A percentile compares a stretch with the other conserved stretches of the same genome.
Conservation (phyloP, 225 moss, liverwort and hornwort genomes). For the Rhytidiadelphus loreus region DNA sequence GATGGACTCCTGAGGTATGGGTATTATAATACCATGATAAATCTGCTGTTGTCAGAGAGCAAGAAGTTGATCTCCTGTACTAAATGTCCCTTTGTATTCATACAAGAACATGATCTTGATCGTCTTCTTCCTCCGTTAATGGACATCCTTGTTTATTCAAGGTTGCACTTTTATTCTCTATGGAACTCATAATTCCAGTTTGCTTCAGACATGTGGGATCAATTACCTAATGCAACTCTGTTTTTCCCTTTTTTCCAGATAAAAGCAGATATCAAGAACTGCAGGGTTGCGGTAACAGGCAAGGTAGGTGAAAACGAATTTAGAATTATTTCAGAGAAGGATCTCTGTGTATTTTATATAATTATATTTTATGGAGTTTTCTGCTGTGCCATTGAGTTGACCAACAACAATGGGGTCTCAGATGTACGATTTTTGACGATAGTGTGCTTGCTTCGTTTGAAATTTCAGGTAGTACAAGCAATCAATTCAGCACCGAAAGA, state of each 20-base stretch:
- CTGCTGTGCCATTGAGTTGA: background rate
- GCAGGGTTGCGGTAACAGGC: conserved; percentile 67
- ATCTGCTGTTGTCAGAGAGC: background rate
- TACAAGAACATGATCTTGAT: background rate
- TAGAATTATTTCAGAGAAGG: background rate
- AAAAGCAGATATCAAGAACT: conserved; percentile 77
- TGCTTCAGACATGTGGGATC: background rate
- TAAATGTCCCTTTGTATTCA: background rate
- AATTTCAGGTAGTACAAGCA: conserved; percentile 65
- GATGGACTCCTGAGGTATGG: conserved; percentile 77
- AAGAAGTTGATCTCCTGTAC: background rate
- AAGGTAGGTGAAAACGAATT: conserved; percentile 35
- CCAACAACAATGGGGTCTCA: background rate
- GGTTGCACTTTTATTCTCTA: background rate
- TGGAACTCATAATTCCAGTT: background rate
- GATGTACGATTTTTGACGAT: background rate
- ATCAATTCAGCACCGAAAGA: conserved; percentile 71
- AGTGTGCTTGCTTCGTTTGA: background rate
- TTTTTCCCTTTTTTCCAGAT: conserved; percentile 16
- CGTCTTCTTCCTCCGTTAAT: background rate
- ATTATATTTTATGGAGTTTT: background rate
- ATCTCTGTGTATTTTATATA: background rate
- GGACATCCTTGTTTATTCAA: background rate
- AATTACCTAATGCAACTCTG: background rate
- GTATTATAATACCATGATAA: background rate